These are phyloP conservation scores for Cercophora samala DNA, from an alignment of 495 filamentous ascomycete genomes.

Conservation along the genomic window DNA sequence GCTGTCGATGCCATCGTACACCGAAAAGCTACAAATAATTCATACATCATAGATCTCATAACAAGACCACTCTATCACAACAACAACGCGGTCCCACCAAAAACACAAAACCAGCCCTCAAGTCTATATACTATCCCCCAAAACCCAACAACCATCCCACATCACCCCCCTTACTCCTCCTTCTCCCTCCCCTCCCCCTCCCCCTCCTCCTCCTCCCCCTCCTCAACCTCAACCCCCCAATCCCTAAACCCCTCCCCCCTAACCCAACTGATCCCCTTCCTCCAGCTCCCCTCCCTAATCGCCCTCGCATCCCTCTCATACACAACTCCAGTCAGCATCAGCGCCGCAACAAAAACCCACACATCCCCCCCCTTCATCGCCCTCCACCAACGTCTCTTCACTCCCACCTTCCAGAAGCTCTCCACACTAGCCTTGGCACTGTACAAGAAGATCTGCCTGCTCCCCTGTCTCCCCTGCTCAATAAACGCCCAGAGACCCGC, in stretches of 20 bases:
- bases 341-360: conserved; percentile 69
- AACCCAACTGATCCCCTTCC: conserved; percentile 71
- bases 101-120: background rate
- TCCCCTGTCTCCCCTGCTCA: conserved; percentile 50
- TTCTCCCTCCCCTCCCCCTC: conserved; percentile 21
- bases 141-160: background rate
- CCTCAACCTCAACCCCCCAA: conserved; percentile 40
- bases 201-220: conserved; percentile 24
- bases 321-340: conserved; percentile 73
- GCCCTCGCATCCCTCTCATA: conserved; percentile 69
- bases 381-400: conserved; percentile 79
- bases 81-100: background rate
- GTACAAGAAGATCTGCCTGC: conserved; percentile 65
- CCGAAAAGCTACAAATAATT: conserved; percentile 1
- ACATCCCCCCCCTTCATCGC: conserved; percentile 80
- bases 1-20: too few relatives aligned
- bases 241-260: conserved; percentile 57
- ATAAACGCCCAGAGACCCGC: conserved; percentile 81
- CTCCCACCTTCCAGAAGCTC: conserved; percentile 83
- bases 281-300: conserved; percentile 61
- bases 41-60: conserved; percentile 12
- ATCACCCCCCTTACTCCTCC: conserved; percentile 12
- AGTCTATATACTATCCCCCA: background rate
- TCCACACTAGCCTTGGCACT: conserved; percentile 70
- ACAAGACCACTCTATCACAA: conserved; percentile 3